Evolutionary conservation across 2,329 filamentous ascomycete genomes (phyloP).

Genomic region (Xylaria arbuscula): DNA sequence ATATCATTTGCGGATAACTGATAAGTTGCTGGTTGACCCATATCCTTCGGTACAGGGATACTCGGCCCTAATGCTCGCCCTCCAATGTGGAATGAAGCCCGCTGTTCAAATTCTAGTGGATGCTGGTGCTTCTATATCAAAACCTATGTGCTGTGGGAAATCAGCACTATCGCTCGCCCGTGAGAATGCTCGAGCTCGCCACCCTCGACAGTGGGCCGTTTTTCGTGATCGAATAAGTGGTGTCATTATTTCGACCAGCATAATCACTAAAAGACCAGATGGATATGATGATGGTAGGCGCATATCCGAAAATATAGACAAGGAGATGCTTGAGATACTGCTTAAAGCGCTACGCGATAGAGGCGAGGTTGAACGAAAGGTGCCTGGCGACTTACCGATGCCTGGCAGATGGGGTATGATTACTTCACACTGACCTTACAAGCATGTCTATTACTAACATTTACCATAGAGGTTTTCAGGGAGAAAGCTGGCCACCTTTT

Average conservation of each 20-base stretch:
- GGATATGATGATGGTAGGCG: not conserved
- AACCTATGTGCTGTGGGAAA: slow-evolving; percentile 17
- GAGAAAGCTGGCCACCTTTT: slow-evolving; percentile 2
- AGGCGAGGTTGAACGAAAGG: slow-evolving; percentile 8
- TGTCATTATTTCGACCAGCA: too few relatives aligned
- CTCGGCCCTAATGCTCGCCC: slow-evolving; percentile 29
- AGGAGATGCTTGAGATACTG: slow-evolving; percentile 31
- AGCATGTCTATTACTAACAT: not conserved
- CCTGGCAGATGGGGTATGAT: slow-evolving; percentile 7
- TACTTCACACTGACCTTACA: not conserved
- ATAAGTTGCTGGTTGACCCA: not conserved
- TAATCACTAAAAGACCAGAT: too few relatives aligned
- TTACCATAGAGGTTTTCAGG: not conserved
- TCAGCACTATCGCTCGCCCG: slow-evolving; percentile 28
- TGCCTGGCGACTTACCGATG: not conserved
- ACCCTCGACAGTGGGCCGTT: slow-evolving; percentile 18
- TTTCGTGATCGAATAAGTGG: not conserved
- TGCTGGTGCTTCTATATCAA: slow-evolving; percentile 26
- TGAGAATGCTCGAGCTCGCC: slow-evolving; percentile 17
- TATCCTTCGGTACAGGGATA: slow-evolving; percentile 18
- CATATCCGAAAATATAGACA: slow-evolving; percentile 27
- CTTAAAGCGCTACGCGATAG: slow-evolving; percentile 30
- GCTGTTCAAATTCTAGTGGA: slow-evolving; percentile 31
- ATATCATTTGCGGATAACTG: too few relatives aligned
- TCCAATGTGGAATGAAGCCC: slow-evolving; percentile 29